Base-by-base conservation (phyloP, 2,329 filamentous ascomycete genomes). In the Fusarium foetens region DNA sequence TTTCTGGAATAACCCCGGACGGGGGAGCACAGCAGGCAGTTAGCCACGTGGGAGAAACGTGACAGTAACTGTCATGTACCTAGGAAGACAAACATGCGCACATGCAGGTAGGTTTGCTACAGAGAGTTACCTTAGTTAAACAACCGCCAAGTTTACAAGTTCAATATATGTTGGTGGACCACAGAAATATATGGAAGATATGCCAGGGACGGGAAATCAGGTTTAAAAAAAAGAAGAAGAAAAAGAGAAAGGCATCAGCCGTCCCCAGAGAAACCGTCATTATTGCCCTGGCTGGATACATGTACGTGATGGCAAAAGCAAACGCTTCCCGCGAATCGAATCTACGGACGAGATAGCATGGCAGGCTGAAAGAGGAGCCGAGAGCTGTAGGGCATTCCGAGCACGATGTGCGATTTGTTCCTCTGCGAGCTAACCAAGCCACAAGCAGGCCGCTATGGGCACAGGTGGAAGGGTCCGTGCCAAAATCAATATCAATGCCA, bases 11-110 rank as follows among this genome's bases (percentile, higher is more conserved):
- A 49, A 43, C 45, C 60, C 54, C 57, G 48, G 49, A 33, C 29
- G 35, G 46, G 46, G 63, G 66, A 71, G 53, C 42, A 53, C 46
- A 69, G 42, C 52, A 67, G 54, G 38, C 29, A 66, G 57, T 54
- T 62, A 57, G 74, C 75, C 75, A 77, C 75, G 75, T 77, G 75
- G 75, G 58, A 70, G 62, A 58, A 74, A 68, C 65, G 66, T 75
- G 72, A 76, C 58, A 68, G 58, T 10, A 42, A 53, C 42, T 69
- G 46, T 52, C 63, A 59, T 51, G 21, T 33, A 33, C 46, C 29
- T 33, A 17, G n/a, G 21, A 43, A 49, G 36, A 48, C 17, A 35
- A 35, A 17, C n/a, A 63, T 36, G 23, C 19, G 42, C 49, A 42
- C 45, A 45, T 31, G 27, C 38, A 51, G 39, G 16, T 13, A 38